Percentiles rank a stretch among this genome's conserved stretches.
Conservation (phyloP, 441 rosid genomes). For the Pelargonium myrrhifolium region DNA sequence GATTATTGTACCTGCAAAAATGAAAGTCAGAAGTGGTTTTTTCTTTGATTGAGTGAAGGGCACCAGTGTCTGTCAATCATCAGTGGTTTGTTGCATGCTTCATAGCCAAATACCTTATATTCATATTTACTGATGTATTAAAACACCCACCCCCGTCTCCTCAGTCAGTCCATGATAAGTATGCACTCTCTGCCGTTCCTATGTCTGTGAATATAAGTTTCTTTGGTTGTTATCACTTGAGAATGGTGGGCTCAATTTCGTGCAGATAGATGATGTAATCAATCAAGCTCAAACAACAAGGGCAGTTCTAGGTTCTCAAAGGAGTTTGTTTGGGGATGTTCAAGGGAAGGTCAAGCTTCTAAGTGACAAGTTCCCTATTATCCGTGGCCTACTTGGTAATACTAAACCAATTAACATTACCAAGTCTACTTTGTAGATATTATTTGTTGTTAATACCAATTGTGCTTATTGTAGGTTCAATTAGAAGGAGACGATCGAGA, state of each 20-base stretch:
- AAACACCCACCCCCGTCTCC: too few species aligned
- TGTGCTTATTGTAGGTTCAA: constrained; percentile 49
- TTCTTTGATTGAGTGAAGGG: too few species aligned
- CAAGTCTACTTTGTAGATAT: background rate
- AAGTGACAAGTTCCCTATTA: constrained; percentile 73
- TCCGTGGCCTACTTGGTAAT: constrained; percentile 84
- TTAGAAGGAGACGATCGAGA: constrained; percentile 70
- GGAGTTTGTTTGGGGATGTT: constrained; percentile 79
- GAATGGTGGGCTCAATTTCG: constrained; percentile 14
- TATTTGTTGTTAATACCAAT: constrained; percentile 6
- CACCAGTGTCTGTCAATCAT: too few species aligned
- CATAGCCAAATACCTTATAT: too few species aligned
- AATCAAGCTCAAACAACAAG: constrained; percentile 90
- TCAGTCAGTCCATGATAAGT: too few species aligned
- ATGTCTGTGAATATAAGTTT: constrained; percentile 1
- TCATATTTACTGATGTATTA: too few species aligned
- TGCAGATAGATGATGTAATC: constrained; percentile 89
- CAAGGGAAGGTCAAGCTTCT: constrained; percentile 85
- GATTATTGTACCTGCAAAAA: too few species aligned
- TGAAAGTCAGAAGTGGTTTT: too few species aligned
- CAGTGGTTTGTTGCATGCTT: too few species aligned
- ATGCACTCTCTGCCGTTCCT: too few species aligned
- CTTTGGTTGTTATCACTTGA: constrained; percentile 14
- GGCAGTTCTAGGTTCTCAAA: constrained; percentile 79
- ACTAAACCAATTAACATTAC: constrained; percentile 8